A percentile compares a stretch with the other conserved stretches of the same genome.
phyloP scores from a whole-genome alignment of 1,139 yeast genomes.

The Trichomonascaceae sp. region DNA sequence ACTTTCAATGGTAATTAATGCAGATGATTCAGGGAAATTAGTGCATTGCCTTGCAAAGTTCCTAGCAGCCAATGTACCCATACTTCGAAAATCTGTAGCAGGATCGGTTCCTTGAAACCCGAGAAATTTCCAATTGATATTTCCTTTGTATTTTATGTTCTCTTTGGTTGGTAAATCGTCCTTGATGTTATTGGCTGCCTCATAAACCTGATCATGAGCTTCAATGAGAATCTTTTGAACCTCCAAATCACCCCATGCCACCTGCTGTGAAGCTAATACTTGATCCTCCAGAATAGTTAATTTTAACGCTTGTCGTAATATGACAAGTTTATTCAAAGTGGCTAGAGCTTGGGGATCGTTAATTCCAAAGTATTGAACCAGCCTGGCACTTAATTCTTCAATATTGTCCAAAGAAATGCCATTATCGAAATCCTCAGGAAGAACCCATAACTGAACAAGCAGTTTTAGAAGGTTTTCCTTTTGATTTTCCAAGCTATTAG shows the following conservation, averaged over 20 bases:
- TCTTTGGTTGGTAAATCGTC: neutral
- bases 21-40: slow-evolving; percentile 15
- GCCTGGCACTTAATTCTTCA: neutral
- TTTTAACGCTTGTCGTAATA: neutral
- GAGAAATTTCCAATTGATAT: slow-evolving; percentile 30
- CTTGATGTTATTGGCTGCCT: neutral
- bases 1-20: slow-evolving; percentile 20
- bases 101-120: slow-evolving; percentile 38
- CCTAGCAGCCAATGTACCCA: slow-evolving; percentile 32
- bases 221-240: neutral
- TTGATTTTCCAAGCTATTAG: neutral
- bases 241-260: neutral
- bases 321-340: neutral
- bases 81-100: slow-evolving; percentile 33
- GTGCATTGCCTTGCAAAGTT: slow-evolving; percentile 24
- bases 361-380: neutral
- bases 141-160: slow-evolving; percentile 9
- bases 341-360: neutral
- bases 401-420: neutral
- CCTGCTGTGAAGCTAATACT: neutral
- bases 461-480: neutral
- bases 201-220: neutral
- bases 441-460: neutral
- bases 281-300: neutral
- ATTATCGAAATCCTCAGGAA: neutral